These are phyloP conservation scores for Colletotrichum sp. DNA, from an alignment of 2,329 filamentous ascomycete genomes.

Conservation along the genomic window DNA sequence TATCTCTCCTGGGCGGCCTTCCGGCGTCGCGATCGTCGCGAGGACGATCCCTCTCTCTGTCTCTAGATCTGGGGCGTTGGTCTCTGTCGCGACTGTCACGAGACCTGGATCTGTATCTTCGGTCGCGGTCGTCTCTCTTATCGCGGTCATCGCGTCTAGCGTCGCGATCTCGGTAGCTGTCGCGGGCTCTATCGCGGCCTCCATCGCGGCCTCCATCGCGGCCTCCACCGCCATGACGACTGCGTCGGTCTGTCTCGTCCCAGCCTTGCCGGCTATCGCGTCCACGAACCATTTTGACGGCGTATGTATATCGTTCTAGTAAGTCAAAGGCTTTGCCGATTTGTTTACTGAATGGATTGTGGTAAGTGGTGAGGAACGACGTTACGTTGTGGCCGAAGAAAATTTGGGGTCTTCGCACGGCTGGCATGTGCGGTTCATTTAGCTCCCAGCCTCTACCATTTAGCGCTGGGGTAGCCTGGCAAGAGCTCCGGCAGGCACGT, in stretches of 20 bases:
- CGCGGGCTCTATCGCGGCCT: constrained; percentile 32
- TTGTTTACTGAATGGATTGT: background rate
- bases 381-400: constrained; percentile 14
- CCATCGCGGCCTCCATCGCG: constrained; percentile 32
- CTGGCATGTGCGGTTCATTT: background rate
- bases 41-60: constrained; percentile 39
- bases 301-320: background rate
- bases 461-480: background rate
- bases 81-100: constrained; percentile 34
- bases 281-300: constrained; percentile 4
- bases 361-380: background rate
- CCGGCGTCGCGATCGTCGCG: constrained; percentile 39
- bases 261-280: constrained; percentile 64
- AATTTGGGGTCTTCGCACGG: background rate
- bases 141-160: constrained; percentile 29
- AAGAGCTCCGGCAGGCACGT: background rate
- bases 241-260: constrained; percentile 56
- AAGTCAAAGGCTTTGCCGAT: background rate
- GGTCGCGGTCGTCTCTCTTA: constrained; percentile 19
- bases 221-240: constrained; percentile 31
- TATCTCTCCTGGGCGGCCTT: constrained; percentile 34
- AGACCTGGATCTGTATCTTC: constrained; percentile 37
- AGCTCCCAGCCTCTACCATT: background rate
- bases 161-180: constrained; percentile 32
- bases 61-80: constrained; percentile 30